Base-by-base conservation (phyloP, 1,139 yeast genomes). In the Yamadazyma dushanensis region DNA sequence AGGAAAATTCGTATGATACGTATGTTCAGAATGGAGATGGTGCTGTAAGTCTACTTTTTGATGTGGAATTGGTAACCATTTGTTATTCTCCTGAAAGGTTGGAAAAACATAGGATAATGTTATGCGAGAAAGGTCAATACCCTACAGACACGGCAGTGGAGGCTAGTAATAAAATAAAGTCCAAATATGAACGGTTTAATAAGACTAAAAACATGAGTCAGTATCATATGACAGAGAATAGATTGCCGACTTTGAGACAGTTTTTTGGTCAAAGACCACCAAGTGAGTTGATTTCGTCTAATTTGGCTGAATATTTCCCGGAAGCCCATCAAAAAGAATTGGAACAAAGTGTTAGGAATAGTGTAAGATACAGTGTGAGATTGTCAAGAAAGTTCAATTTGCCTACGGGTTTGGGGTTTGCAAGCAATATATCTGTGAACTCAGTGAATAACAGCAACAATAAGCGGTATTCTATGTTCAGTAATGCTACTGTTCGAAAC, bases 261-360 rank as follows among this genome's bases (percentile, higher is more conserved):
- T 77, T 87, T 45, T 83, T 84, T 54, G 95, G 95, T 11, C 96
- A 88, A 54, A 72, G 97, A 51, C 98, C 98, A 9, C 92, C 97
- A 2, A 83, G 94, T 45, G 96, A 89, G 55, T 75, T 89, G 52
- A 92, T 92, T 46, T 87, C 96, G 1, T 82, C 92, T 9, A 89
- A 92, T 54, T 67, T 92, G 50, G 84, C 89, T 1, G 96, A 90
- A 46, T 92, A 86, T 57, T 92, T 92, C 68, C 98, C 98, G 0
- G 84, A 83, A 34, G 83, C 95, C 0, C 82, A 79, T 26, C 78
- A 80, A 36, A 71, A 73, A 32, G 85, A 83, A 39, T 70, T 92
- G 43, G 85, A 86, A 46, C 81, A 83, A 41, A 89, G 96, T 1
- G 78, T 90, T 31, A 67, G 95, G 20, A 89, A 87, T 54, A 86